Base-by-base conservation (phyloP, 805 yeast genomes). In the Candida ipomoeae region DNA sequence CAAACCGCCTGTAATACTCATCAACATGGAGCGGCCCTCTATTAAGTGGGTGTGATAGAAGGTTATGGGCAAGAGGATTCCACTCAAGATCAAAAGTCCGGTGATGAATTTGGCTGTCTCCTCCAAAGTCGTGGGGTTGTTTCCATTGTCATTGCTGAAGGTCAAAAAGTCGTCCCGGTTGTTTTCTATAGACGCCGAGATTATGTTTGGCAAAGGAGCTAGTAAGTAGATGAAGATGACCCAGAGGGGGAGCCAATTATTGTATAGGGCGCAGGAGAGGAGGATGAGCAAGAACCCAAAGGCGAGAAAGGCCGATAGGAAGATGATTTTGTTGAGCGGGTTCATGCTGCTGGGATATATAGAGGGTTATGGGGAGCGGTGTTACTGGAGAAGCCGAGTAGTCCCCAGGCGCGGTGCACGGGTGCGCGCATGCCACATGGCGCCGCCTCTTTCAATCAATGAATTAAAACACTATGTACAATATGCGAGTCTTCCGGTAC, bases 311-410 rank as follows among this genome's bases (percentile, higher is more conserved):
- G 77, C 78, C 48, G 75, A 70, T 46, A 74, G 66, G 60, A 74
- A 73, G 55, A 74, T 73, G 57, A 74, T 74, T 53, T 74, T 73
- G 58, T 74, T 74, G 57, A 74, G 68, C 44, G 78, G 77, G 60
- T 73, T 72, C 77, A 73, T 73, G 53, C 38, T 42, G 37, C 31
- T 39, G 41, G 17, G 7, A 17, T 23, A 2, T 26, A 23, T n/a
- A 10, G 11, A 26, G 32, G 31, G n/a, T 13, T 18, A 18, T 42
- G 45, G 29, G 14, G 45, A 42, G 45, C 38, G 38, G 38, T 21
- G 37, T 21, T 21, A 29, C n/a, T 21, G 45, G 37, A 29, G 43
- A 6, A 21, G 37, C 18, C 34, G 11, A 8, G 13, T 31, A 8
- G 13, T 31, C 17, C 31, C 20, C 26, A 26, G 18, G 17, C 31